Percentiles rank a stretch among this genome's conserved stretches.
Evolutionary conservation across 176 grass and related monocot species (phyloP).

Genomic region (Rhipidocladum racemiflorum): DNA sequence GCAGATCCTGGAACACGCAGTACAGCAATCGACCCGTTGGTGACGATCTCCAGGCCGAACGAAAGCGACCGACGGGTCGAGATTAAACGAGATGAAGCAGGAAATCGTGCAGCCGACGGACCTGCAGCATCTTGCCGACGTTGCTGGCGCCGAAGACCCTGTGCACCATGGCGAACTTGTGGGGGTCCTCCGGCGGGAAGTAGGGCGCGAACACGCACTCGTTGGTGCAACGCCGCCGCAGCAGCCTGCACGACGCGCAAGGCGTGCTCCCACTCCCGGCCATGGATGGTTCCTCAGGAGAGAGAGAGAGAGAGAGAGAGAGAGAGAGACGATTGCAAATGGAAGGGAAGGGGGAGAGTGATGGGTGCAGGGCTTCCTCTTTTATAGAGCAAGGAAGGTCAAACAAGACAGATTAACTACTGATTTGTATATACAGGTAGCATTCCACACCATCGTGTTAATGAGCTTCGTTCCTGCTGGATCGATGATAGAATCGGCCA

Average conservation of each 20-base stretch:
- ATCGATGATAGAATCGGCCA: too few species aligned
- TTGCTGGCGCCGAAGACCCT: constrained; percentile 89
- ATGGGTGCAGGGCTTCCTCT: neutral
- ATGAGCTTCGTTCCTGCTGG: too few species aligned
- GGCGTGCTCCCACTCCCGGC: constrained; percentile 29
- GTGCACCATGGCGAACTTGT: constrained; percentile 72
- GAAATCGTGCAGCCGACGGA: neutral
- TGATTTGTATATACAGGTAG: too few species aligned
- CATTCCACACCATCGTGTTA: too few species aligned
- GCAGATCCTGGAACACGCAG: constrained; percentile 27
- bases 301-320: neutral
- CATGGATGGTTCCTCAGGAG: neutral
- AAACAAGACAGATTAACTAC: too few species aligned
- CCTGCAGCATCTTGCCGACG: constrained; percentile 89
- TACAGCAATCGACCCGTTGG: neutral
- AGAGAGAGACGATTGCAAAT: neutral
- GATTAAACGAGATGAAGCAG: too few species aligned
- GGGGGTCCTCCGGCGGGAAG: constrained; percentile 86
- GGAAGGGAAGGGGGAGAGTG: neutral
- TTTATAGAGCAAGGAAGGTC: constrained; percentile 30
- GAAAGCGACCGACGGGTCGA: too few species aligned
- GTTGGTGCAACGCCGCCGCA: constrained; percentile 56
- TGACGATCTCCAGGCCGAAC: too few species aligned
- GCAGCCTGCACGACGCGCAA: constrained; percentile 58
- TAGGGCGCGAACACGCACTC: constrained; percentile 83